Base-by-base conservation (phyloP, 208 protist species). In the Acanthamoeba lenticulata region DNA sequence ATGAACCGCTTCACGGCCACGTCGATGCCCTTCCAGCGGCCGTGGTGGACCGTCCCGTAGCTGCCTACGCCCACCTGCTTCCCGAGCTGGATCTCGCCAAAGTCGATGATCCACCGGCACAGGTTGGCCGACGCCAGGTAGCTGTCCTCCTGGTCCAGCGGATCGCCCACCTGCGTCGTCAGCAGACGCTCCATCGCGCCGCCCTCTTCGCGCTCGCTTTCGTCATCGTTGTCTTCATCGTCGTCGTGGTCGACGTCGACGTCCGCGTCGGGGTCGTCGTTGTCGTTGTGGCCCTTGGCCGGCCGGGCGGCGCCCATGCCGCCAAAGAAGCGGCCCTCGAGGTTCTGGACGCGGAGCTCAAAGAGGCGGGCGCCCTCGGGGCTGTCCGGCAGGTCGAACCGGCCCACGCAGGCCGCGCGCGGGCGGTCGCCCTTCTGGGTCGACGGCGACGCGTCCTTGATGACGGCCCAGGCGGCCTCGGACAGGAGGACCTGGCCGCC, bases 401-500 rank as follows among this genome's bases (percentile, higher is more conserved):
- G n/a, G 69, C 69, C 69, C 13, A 79, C 17, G n/a, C 36, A 34
- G 36, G 36, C 69, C 13, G 24, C 13, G n/a, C 69, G n/a, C 32
- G 9, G 9, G 15, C 24, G 9, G 15, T 79, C 69, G 13, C 24
- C 24, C 15, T 15, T 44, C 69, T 29, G 17, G 36, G 9, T 24
- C 24, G 69, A 44, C n/a, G n/a, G 17, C 69, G 15, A 32, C 11
- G n/a, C 11, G 24, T 44, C 69, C 36, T 79, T 15, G n/a, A n/a
- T n/a, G n/a, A n/a, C n/a, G n/a, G 13, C n/a, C 27, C 2, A 86
- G 19, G 19, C 77, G 40, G 40, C 21, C 47, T 57, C 38, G 27
- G 77, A 86, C 29, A 86, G 11, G 29, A 86, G 77, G 24, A 93
- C 55, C 67, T 93, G 89, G 17, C 89, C 89, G 24, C 89, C 89